Percentiles rank a stretch among this genome's conserved stretches.
phyloP scores from a whole-genome alignment of 2,329 filamentous ascomycete genomes.

The Neobulgaria alba region DNA sequence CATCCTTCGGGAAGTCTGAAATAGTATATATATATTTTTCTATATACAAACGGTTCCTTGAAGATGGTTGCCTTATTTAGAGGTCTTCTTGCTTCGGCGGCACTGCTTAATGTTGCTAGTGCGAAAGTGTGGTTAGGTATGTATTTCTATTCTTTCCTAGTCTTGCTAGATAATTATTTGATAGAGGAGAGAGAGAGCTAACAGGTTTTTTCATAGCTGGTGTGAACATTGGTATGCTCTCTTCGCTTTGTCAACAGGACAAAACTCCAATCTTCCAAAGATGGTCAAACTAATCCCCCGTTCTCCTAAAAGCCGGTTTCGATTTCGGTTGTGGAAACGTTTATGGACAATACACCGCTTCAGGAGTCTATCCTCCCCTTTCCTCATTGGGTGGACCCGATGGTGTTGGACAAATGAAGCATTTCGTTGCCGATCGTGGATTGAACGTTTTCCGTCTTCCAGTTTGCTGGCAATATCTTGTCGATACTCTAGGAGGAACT shows the following conservation, averaged over 20 bases:
- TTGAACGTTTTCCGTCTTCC: slow-evolving; percentile 51
- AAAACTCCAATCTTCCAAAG: too few species aligned
- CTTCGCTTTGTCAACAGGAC: too few species aligned
- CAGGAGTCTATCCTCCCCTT: background rate
- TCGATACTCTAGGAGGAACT: slow-evolving; percentile 41
- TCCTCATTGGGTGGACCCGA: background rate
- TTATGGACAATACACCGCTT: background rate
- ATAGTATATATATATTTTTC: background rate
- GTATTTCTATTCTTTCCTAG: background rate
- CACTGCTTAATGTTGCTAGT: background rate
- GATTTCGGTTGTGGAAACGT: background rate
- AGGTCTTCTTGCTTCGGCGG: background rate
- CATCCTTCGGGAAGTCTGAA: too few species aligned
- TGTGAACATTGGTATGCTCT: background rate
- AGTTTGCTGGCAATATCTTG: slow-evolving; percentile 52
- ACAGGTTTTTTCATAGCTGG: background rate
- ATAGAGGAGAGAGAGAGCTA: background rate
- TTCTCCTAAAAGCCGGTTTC: background rate
- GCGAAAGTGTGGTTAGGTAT: slow-evolving; percentile 1
- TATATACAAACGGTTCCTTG: background rate
- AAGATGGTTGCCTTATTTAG: background rate
- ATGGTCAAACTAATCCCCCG: too few species aligned
- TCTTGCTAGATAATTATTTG: background rate
- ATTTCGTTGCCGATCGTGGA: slow-evolving; percentile 36
- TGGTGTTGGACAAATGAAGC: slow-evolving; percentile 14